Conservation (phyloP, 768 basidiomycete genomes). For the Saitozyma sp. region DNA sequence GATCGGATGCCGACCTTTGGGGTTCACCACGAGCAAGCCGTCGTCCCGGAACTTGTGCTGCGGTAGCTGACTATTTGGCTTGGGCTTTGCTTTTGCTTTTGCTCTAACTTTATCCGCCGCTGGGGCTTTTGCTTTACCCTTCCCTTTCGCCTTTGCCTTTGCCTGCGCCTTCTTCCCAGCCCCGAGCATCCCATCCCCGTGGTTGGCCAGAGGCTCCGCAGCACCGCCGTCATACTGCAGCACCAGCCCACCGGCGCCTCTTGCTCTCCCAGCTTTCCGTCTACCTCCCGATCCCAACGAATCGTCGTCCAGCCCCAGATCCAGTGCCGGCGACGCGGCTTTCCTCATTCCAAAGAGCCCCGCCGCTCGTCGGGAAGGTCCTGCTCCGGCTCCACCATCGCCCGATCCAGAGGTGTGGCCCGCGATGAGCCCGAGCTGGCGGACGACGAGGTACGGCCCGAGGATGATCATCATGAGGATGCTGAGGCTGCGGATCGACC, state of each 20-base stretch:
- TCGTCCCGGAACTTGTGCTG: slow-evolving; percentile 29
- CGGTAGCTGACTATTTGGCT: slow-evolving; percentile 4
- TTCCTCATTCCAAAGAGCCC: background rate
- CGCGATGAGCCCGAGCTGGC: slow-evolving; percentile 6
- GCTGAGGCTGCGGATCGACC: slow-evolving; percentile 13
- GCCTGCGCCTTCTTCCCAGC: background rate
- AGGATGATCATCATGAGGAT: slow-evolving; percentile 6
- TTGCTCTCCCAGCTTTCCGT: background rate
- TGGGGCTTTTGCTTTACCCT: slow-evolving; percentile 2
- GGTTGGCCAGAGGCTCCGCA: background rate
- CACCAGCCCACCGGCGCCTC: background rate
- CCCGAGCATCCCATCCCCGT: background rate
- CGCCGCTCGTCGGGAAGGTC: background rate
- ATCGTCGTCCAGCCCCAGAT: background rate
- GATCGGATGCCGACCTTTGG: slow-evolving; percentile 42
- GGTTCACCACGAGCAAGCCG: slow-evolving; percentile 33
- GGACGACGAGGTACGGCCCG: slow-evolving; percentile 21
- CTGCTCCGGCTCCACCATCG: background rate
- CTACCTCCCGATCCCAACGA: background rate
- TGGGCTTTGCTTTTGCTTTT: background rate
- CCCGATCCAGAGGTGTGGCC: background rate
- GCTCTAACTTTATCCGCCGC: background rate
- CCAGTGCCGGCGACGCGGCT: background rate
- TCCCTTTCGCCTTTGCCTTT: background rate
- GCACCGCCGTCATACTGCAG: background rate